Evolutionary conservation across 2,329 filamentous ascomycete species (phyloP), one percentile per base, ranked within the genome.

Genomic region (Shiraia sp.): DNA sequence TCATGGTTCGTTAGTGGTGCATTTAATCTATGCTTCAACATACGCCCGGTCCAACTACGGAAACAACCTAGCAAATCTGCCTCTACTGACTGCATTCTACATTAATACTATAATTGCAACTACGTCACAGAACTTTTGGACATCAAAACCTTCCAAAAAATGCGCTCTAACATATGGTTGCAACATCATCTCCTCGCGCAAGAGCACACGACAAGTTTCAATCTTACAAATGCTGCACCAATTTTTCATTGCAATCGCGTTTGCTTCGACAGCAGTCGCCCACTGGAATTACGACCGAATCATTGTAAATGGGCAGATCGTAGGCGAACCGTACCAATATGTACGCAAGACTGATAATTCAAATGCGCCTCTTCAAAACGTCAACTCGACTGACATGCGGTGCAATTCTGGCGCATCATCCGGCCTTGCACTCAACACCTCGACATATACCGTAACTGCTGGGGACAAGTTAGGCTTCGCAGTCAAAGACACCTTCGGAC

Each of bases 381-480:
- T 62, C 10, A 58, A 49, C 33, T 59, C 53, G 10, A 50, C 43
- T 30, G 53, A 55, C 32, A 51, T 64, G 40, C 54, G 59, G 16
- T 62, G 57, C 45, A 62, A 64, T 44, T 45, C 48, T 4, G 59
- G 52, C 19, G 45, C 37, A 8, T 40, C 30, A 10, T 49, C 46
- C 8, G 57, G 55, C 13, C 13, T 33, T n/a, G 14, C 34, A 6
- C 22, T 34, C 9, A 38, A 41, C 2, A 72, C 60, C 3, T 42
- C 48, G 17, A 61, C 57, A 3, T 56, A 57, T 40, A 44, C 48
- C 10, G 51, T 62, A 1, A 23, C 36, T 10, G 51, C 74, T 1
- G 76, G 75, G 29, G 66, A 72, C 55, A 66, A 73, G 59, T 60
- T 79, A 64, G 62, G 72, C 52, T 61, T 77, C 66, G 61, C 77